Base-by-base conservation (phyloP, 2,329 filamentous ascomycete genomes). In the Cadophora gregata region DNA sequence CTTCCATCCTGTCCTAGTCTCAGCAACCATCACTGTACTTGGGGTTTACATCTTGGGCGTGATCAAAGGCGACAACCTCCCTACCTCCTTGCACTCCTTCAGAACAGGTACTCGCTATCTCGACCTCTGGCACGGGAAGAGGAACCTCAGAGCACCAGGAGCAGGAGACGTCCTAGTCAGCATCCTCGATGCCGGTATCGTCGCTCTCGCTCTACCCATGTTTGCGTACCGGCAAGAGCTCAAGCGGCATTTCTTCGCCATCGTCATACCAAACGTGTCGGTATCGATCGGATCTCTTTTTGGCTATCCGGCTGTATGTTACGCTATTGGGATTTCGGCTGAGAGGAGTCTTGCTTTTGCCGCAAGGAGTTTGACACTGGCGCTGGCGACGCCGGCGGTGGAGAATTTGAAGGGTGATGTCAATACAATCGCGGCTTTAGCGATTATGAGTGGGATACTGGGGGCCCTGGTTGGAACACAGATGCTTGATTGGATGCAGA, bases 161-260 rank as follows among this genome's bases (percentile, higher is more conserved):
- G 85, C 86, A 0, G 86, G 85, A 24, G 86, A 89, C 70, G 73
- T 88, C 25, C 82, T 88, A 67, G 77, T 80, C 68, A 84, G 81
- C 50, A 75, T 84, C 6, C 80, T 89, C 1, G 86, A 89, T 71
- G 85, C 85, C 7, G 81, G 81, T 68, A 88, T 89, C 69, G 84
- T 88, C 0, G 81, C 85, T 1, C 81, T 89, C 2, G 86, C 86
- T 1, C 76, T 89, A 21, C 86, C 86, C 0, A 88, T 88, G 85
- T 88, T 84, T 74, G 82, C 84, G 64, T 88, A 88, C 76, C 82
- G 86, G 3, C 79, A 82, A 47, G 85, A 88, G 77, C 80, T 89
- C 16, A 78, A 79, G 25, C 75, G 78, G 19, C 84, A 87, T 75
- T 85, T 87, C 71, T 71, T 82, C 48, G 80, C 83, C 48, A 87